These are phyloP conservation scores for Saccharomyces mikatae DNA, from an alignment of 805 yeast genomes.

Conservation along the genomic window DNA sequence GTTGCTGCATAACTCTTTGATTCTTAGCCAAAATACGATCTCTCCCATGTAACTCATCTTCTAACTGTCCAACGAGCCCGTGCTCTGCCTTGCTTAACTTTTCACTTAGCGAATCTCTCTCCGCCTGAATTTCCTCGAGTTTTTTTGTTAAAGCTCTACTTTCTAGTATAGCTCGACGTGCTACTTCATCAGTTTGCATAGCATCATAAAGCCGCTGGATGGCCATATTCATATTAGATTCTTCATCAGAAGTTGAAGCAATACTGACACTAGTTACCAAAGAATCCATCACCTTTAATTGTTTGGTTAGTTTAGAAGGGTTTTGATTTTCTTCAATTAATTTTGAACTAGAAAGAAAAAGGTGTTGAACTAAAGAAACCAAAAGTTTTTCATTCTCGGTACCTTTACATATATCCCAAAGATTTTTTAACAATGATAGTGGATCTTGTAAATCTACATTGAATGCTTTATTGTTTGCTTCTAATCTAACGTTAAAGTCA, in stretches of 20 bases:
- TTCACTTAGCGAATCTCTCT: conserved; percentile 57
- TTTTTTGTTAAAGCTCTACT: conserved; percentile 46
- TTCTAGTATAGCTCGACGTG: conserved; percentile 61
- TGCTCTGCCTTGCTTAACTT: conserved; percentile 71
- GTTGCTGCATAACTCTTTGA: conserved; percentile 52
- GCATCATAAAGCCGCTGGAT: conserved; percentile 70
- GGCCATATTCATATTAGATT: conserved; percentile 69
- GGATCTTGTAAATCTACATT: conserved; percentile 50
- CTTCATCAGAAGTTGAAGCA: conserved; percentile 42
- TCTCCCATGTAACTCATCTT: conserved; percentile 61
- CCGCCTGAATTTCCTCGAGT: conserved; percentile 41
- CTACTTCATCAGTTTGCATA: conserved; percentile 83
- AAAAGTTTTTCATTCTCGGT: conserved; percentile 45
- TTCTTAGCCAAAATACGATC: conserved; percentile 56
- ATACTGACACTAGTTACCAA: conserved; percentile 59
- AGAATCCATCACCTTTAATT: conserved; percentile 55
- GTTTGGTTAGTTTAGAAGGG: conserved; percentile 26
- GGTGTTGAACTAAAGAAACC: conserved; percentile 39
- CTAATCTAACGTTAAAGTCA: conserved; percentile 26
- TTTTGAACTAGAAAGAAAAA: conserved; percentile 26
- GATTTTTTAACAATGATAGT: conserved; percentile 51
- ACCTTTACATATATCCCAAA: conserved; percentile 42
- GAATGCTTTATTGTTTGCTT: conserved; percentile 19
- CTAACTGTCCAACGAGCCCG: conserved; percentile 65
- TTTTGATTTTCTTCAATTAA: conserved; percentile 19